These are phyloP conservation scores for Monosporozyma unispora DNA, from an alignment of 805 yeast genomes.

Conservation along the genomic window DNA sequence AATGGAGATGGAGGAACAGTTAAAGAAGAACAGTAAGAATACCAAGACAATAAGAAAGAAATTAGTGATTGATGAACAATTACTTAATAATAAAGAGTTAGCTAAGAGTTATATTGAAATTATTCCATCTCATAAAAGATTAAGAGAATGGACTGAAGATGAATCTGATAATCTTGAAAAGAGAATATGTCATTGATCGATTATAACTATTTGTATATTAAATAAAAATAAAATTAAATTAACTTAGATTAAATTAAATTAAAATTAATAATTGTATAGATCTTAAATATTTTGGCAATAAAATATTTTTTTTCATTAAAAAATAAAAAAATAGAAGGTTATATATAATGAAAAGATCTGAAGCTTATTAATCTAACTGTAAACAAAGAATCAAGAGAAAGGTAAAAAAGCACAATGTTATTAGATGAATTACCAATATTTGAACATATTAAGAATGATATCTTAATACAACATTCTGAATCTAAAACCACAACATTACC, in stretches of 20 bases:
- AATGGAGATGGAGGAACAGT: slow-evolving; percentile 5
- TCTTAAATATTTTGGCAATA: too few relatives aligned
- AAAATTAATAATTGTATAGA: neutral
- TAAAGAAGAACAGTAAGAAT: slow-evolving; percentile 11
- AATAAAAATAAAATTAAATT: too few relatives aligned
- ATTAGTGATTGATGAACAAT: slow-evolving; percentile 38
- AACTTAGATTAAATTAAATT: neutral
- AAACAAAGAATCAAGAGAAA: neutral
- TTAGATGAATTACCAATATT: slow-evolving; percentile 4
- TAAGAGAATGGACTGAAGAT: slow-evolving; percentile 50
- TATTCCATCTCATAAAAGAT: slow-evolving; percentile 42
- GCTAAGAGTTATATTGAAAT: slow-evolving; percentile 20
- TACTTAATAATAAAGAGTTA: slow-evolving; percentile 30
- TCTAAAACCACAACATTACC: neutral
- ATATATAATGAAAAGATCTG: neutral
- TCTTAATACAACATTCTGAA: slow-evolving; percentile 4
- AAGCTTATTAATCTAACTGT: neutral
- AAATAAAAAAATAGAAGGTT: neutral
- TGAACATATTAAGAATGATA: neutral
- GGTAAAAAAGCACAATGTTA: neutral
- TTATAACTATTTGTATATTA: neutral
- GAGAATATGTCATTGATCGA: slow-evolving; percentile 26
- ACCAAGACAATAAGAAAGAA: slow-evolving; percentile 15
- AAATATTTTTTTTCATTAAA: neutral
- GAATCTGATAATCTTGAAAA: slow-evolving; percentile 43